Base-by-base conservation (phyloP, 148 eudicot species). In the Fallopia convolvulus region DNA sequence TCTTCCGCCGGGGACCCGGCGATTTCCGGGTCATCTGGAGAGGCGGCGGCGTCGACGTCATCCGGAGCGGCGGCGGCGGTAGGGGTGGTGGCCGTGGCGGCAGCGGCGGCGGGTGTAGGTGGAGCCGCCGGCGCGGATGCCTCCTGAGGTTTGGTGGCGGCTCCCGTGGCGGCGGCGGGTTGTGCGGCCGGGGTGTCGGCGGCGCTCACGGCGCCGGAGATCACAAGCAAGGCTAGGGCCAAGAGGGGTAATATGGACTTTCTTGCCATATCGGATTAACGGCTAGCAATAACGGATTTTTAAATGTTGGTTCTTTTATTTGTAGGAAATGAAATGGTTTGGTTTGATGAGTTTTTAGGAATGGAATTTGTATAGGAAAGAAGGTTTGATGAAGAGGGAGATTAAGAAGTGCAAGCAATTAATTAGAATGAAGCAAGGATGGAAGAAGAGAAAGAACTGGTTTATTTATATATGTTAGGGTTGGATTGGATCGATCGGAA, bases 211-310 rank as follows among this genome's bases (percentile, higher is more conserved):
- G 39, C 72, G 44, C 44, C 21, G 21, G 72, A 33, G 21, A 39
- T 5, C 10, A 68, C 3, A n/a, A 68, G 44, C 2, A 68, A 68
- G 0, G 72, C 72, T 33, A 68, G 3, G 18, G 72, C 44, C 10
- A 68, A 68, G 72, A 68, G 1, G 36, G 36, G 20, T 17, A 39
- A 39, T 5, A 68, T 15, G 61, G 61, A 18, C 72, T 68, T 68
- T 7, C 21, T 68, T n/a, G 72, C 44, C 72, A 68, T 65, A 61
- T 26, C 33, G 21, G 61, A 55, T 55, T n/a, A 55, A 61, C 68
- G 21, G 12, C 13, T 65, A 30, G 12, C 17, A 32, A 32, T 33
- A 68, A 33, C 72, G 42, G 6, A 36, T 32, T 33, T 4, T 66
- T 66, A 3, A 32, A 4, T 33, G 0, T 14, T 32, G 3, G 3